Evolutionary conservation across 345 rosid genomes (phyloP).

Genomic region (Populus euphratica): DNA sequence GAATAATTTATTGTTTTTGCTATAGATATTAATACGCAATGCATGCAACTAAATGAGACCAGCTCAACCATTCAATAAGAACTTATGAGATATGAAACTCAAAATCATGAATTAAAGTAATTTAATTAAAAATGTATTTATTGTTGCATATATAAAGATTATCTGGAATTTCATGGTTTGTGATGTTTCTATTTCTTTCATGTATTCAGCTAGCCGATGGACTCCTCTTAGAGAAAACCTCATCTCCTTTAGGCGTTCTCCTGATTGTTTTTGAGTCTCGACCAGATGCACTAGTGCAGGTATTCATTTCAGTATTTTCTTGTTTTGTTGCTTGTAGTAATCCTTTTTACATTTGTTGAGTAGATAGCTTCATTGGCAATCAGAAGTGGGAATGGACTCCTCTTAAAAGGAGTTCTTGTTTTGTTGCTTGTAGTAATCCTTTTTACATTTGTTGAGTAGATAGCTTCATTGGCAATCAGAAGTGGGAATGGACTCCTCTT

Average conservation of each 20-base stretch:
- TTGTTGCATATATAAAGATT: not conserved
- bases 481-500: constrained; percentile 94
- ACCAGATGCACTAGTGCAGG: constrained; percentile 98
- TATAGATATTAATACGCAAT: not conserved
- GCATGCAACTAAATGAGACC: not conserved
- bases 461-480: constrained; percentile 89
- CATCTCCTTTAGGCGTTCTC: constrained; percentile 94
- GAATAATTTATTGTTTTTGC: not conserved
- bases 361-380: too few species aligned
- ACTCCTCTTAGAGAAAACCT: constrained; percentile 86
- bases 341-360: too few species aligned
- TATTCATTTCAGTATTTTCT: constrained; percentile 17
- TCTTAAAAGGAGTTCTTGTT: not conserved
- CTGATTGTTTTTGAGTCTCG: constrained; percentile 94
- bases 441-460: constrained; percentile 47
- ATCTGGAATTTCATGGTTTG: not conserved
- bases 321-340: not conserved
- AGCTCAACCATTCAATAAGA: not conserved
- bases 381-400: too few species aligned
- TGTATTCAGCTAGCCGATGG: constrained; percentile 83
- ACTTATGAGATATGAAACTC: not conserved
- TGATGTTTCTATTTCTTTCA: constrained; percentile 16
- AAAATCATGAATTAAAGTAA: not conserved
- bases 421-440: constrained; percentile 1
- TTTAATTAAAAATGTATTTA: not conserved